Evolutionary conservation across 1,284 basidiomycete species (phyloP).

Genomic region (Phellopilus nigrolimitatus): DNA sequence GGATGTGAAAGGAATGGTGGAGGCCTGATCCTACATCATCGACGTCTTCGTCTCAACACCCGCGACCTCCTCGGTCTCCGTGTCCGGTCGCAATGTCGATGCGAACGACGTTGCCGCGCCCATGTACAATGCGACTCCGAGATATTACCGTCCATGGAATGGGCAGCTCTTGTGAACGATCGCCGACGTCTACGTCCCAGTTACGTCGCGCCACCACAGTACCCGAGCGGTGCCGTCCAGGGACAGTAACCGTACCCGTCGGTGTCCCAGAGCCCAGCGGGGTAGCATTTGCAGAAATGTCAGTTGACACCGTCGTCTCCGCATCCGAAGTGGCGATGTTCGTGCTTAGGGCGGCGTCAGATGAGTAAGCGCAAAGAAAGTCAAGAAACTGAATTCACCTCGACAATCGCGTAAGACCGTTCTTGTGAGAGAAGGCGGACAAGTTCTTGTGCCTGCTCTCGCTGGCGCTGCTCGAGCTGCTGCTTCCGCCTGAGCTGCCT

Average conservation of each 20-base stretch:
- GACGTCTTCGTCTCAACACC: constrained; percentile 43
- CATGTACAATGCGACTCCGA: constrained; percentile 29
- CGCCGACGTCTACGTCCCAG: too few species aligned
- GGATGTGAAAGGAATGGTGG: constrained; percentile 47
- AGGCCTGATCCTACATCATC: constrained; percentile 37
- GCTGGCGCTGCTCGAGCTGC: constrained; percentile 47
- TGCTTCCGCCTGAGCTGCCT: constrained; percentile 54
- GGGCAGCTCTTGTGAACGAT: constrained; percentile 8
- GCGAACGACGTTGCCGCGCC: constrained; percentile 49
- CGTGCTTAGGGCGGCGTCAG: constrained; percentile 10
- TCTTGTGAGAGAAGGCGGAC: constrained; percentile 52
- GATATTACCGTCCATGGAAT: constrained; percentile 25
- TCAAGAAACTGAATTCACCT: constrained; percentile 10
- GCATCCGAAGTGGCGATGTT: constrained; percentile 41
- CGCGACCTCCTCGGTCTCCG: constrained; percentile 63
- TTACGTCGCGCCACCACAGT: constrained; percentile 64
- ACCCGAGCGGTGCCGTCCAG: constrained; percentile 63
- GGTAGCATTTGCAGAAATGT: constrained; percentile 54
- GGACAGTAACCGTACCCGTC: constrained; percentile 49
- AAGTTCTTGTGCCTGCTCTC: constrained; percentile 55
- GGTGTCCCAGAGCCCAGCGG: constrained; percentile 56
- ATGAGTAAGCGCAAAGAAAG: not conserved
- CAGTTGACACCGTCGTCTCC: constrained; percentile 46
- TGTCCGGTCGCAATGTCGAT: constrained; percentile 57
- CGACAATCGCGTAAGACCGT: constrained; percentile 11